A percentile compares a stretch with the other conserved stretches of the same genome.
Evolutionary conservation across 352 stramenopile genomes (phyloP).

Genomic region (Globisporangium heterothallicum): DNA sequence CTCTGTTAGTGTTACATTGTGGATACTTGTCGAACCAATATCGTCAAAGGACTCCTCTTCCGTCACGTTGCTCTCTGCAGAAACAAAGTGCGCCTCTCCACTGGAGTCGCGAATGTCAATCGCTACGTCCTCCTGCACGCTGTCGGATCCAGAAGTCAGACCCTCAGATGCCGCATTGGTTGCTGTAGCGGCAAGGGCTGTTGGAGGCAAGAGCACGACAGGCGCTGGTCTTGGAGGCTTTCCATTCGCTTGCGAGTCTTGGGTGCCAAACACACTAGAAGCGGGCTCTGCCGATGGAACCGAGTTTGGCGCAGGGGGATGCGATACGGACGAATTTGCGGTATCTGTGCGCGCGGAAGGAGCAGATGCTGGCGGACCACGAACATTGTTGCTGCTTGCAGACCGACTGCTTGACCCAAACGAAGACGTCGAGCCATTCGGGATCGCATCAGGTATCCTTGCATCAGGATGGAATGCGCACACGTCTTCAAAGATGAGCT

Average conservation of each 20-base stretch:
- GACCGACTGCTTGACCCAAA: conserved; percentile 9
- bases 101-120: conserved; percentile 36
- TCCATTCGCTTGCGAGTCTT: conserved; percentile 10
- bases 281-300: conserved; percentile 17
- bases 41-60: conserved; percentile 26
- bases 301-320: conserved; percentile 1
- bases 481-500: conserved; percentile 90
- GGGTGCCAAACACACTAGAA: conserved; percentile 2
- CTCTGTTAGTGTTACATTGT: conserved; percentile 45
- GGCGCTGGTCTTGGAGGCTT: conserved; percentile 26
- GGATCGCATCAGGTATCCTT: conserved; percentile 32
- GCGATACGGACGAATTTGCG: no score
- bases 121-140: conserved; percentile 19
- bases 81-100: conserved; percentile 7
- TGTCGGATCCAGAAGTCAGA: conserved; percentile 1
- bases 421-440: conserved; percentile 9
- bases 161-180: conserved; percentile 12
- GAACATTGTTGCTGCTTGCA: conserved; percentile 10
- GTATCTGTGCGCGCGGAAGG: neutral
- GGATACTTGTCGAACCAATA: conserved; percentile 32
- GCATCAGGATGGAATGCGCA: conserved; percentile 85
- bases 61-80: conserved; percentile 1
- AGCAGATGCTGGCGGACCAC: conserved; percentile 15
- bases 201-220: conserved; percentile 27
- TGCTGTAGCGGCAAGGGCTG: conserved; percentile 10